Evolutionary conservation across 352 stramenopile species (phyloP).

Genomic region (Pythium rhizo-oryzae): DNA sequence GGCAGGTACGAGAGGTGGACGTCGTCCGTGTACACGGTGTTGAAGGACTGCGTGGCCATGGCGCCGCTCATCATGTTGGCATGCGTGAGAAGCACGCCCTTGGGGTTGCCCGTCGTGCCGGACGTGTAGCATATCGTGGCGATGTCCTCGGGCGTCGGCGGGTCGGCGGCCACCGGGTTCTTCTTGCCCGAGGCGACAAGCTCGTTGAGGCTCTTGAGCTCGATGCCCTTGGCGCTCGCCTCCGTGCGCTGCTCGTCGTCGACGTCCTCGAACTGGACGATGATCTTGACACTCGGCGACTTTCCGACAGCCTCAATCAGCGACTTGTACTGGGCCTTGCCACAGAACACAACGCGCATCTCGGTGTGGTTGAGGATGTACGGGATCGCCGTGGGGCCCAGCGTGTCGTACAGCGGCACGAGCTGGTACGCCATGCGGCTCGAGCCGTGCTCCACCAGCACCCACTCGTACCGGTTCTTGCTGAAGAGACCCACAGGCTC

Average conservation of each 20-base stretch:
- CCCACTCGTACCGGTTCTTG: slow-evolving; percentile 78
- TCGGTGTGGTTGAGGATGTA: slow-evolving; percentile 82
- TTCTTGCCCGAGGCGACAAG: slow-evolving; percentile 40
- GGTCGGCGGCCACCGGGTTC: slow-evolving; percentile 49
- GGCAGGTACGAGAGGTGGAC: slow-evolving; percentile 89
- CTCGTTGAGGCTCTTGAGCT: slow-evolving; percentile 45
- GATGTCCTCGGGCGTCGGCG: slow-evolving; percentile 68
- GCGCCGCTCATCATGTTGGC: slow-evolving; percentile 47
- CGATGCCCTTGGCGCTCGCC: slow-evolving; percentile 38
- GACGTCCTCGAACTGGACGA: slow-evolving; percentile 60
- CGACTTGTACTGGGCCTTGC: slow-evolving; percentile 52
- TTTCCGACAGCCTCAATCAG: slow-evolving; percentile 51
- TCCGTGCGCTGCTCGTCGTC: slow-evolving; percentile 35
- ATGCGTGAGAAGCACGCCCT: slow-evolving; percentile 71
- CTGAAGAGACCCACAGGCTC: slow-evolving; percentile 68
- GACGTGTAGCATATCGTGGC: slow-evolving; percentile 92
- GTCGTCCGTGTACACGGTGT: slow-evolving; percentile 30
- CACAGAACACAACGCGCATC: slow-evolving; percentile 73
- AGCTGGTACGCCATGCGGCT: slow-evolving; percentile 73
- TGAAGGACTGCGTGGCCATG: slow-evolving; percentile 22
- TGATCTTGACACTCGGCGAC: slow-evolving; percentile 53
- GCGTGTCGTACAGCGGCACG: slow-evolving; percentile 83
- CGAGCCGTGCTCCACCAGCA: slow-evolving; percentile 58
- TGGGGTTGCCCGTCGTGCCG: slow-evolving; percentile 75
- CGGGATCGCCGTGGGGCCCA: slow-evolving; percentile 64